A percentile compares a stretch with the other conserved stretches of the same genome.
Evolutionary conservation across 768 basidiomycete genomes (phyloP).

Genomic region (Pleurotus tuoliensis): DNA sequence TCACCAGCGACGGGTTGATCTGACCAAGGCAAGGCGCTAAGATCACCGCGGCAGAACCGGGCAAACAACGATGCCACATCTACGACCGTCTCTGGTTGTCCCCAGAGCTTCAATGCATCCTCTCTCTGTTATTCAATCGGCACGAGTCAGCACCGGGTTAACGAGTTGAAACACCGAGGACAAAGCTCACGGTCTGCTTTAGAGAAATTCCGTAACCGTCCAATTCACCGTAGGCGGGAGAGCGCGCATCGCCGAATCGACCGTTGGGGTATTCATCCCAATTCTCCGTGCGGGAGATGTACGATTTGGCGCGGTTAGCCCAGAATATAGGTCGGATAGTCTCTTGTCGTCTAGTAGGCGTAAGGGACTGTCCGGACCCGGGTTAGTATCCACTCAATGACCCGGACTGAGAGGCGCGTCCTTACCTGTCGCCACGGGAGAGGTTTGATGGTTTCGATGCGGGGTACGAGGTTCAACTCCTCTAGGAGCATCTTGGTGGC

Average conservation of each 20-base stretch:
- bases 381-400: slow-evolving; percentile 12
- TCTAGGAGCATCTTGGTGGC: slow-evolving; percentile 94
- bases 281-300: slow-evolving; percentile 92
- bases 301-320: slow-evolving; percentile 95
- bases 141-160: slow-evolving; percentile 1
- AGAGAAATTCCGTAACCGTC: slow-evolving; percentile 95
- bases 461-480: slow-evolving; percentile 84
- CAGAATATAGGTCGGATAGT: slow-evolving; percentile 98
- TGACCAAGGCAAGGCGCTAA: slow-evolving; percentile 90
- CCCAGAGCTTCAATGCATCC: slow-evolving; percentile 87
- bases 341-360: slow-evolving; percentile 86
- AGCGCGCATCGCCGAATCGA: slow-evolving; percentile 94
- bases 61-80: slow-evolving; percentile 77
- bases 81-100: slow-evolving; percentile 58
- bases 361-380: slow-evolving; percentile 62
- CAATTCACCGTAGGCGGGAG: slow-evolving; percentile 96
- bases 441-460: slow-evolving; percentile 89
- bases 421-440: slow-evolving; percentile 93
- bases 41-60: slow-evolving; percentile 72
- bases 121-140: slow-evolving; percentile 54
- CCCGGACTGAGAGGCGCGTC: slow-evolving; percentile 3
- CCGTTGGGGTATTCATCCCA: slow-evolving; percentile 99
- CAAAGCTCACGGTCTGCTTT: slow-evolving; percentile 70
- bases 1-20: slow-evolving; percentile 85
- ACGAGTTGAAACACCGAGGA: slow-evolving; percentile 5